Base-by-base conservation (phyloP, 495 filamentous ascomycete species). In the Podospora appendiculata region DNA sequence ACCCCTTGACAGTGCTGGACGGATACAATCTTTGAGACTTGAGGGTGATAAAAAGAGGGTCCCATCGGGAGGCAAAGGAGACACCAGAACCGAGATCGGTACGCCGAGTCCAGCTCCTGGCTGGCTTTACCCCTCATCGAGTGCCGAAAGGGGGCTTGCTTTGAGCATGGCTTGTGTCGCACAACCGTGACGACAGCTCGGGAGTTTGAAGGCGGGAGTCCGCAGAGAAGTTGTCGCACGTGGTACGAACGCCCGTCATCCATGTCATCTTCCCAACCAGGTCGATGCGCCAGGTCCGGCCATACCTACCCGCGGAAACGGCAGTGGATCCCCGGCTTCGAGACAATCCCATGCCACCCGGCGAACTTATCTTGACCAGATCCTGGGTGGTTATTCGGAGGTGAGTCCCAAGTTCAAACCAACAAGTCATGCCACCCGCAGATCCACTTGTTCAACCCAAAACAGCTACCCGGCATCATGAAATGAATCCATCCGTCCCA, bases 371-470 rank as follows among this genome's bases (percentile, higher is more conserved):
- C 58, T 59, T 36, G 53, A 45, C 55, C 12, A 36, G 33, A 17
- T 32, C 25, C 35, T 25, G 61, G 49, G 51, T 52, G 51, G 47
- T 49, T 62, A 60, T 54, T 47, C 50, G 49, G 51, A 36, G 36
- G 40, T 56, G 47, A 40, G 51, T 42, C 45, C 50, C 47, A 9
- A 25, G 25, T 48, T 16, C 32, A 47, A 45, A 49, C 53, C 55
- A 48, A 54, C 65, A 57, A 66, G 63, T 62, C 65, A 68, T 63
- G 60, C 58, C 47, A 59, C 40, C 58, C 60, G 56, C 52, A 54
- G 58, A 51, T 58, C 58, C 55, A 58, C 58, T 46, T 40, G 49
- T 53, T 53, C 51, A 47, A 39, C 50, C 40, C 46, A 62, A 51
- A 60, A 42, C 32, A 48, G 52, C 47, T 10, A 42, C 32, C 52